phyloP scores from a whole-genome alignment of 257 asterid genomes.

The Solanum piurae region DNA sequence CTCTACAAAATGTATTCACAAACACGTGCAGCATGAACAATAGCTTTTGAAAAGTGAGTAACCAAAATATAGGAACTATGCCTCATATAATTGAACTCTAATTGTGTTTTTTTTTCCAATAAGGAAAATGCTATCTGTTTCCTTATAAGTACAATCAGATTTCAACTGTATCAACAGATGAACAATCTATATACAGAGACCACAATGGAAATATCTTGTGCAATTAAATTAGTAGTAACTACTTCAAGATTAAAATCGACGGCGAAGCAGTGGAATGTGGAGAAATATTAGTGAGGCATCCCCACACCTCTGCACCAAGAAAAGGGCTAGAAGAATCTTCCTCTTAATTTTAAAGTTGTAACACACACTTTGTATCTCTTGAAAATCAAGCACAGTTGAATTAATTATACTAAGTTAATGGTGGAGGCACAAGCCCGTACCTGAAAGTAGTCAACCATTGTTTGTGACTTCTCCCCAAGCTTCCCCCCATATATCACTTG shows the following conservation, averaged over 20 bases:
- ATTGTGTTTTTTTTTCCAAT: neutral
- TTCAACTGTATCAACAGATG: neutral
- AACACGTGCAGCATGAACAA: neutral
- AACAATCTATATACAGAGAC: neutral
- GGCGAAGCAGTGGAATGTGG: neutral
- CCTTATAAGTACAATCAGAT: neutral
- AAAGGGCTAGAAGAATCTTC: neutral
- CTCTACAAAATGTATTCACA: slow-evolving; percentile 20
- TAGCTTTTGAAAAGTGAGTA: neutral
- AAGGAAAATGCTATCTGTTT: neutral
- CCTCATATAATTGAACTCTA: neutral
- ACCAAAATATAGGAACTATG: neutral
- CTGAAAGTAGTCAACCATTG: slow-evolving; percentile 72
- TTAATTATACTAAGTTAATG: neutral
- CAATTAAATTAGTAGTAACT: neutral
- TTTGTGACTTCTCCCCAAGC: slow-evolving; percentile 72
- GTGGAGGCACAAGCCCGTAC: slow-evolving; percentile 18
- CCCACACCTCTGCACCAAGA: neutral
- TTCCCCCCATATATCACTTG: slow-evolving; percentile 86
- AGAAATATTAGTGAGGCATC: neutral
- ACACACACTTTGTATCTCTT: neutral
- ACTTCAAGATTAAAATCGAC: neutral
- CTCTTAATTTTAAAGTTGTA: neutral
- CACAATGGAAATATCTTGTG: neutral
- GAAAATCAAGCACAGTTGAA: neutral